Percentiles rank a stretch among this genome's conserved stretches.
phyloP scores from a whole-genome alignment of 768 basidiomycete genomes.

The Leccinellum rugosiceps region DNA sequence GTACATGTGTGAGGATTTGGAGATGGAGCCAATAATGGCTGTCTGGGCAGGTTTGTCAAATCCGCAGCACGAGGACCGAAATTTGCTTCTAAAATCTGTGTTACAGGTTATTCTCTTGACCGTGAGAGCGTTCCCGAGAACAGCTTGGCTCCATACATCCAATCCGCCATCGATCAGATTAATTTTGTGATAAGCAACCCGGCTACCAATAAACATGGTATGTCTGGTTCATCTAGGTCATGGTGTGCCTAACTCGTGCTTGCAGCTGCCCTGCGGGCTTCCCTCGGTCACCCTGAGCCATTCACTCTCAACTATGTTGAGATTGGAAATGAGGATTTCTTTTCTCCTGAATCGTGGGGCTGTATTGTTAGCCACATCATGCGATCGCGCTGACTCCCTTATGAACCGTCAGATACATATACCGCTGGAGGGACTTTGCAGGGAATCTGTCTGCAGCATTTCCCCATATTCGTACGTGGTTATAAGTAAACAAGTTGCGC shows the following conservation, averaged over 20 bases:
- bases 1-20: constrained; percentile 52
- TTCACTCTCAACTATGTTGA: constrained; percentile 50
- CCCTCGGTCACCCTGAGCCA: constrained; percentile 52
- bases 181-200: constrained; percentile 62
- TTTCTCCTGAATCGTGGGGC: constrained; percentile 35
- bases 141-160: constrained; percentile 47
- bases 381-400: not conserved
- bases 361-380: not conserved
- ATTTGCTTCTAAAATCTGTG: not conserved
- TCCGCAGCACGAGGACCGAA: not conserved
- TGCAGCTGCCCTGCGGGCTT: constrained; percentile 49
- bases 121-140: constrained; percentile 43
- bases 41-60: constrained; percentile 48
- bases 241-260: not conserved
- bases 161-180: constrained; percentile 58
- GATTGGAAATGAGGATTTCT: constrained; percentile 58
- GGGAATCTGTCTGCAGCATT: constrained; percentile 45
- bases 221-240: constrained; percentile 11
- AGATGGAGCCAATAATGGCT: constrained; percentile 59
- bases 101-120: constrained; percentile 48
- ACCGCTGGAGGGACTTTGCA: constrained; percentile 50
- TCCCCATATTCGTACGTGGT: constrained; percentile 46
- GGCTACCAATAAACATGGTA: constrained; percentile 35
- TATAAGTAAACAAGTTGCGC: not conserved
- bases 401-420: constrained; percentile 38